phyloP scores from a whole-genome alignment of 2,329 filamentous ascomycete species.

The Talaromyces atroroseus region DNA sequence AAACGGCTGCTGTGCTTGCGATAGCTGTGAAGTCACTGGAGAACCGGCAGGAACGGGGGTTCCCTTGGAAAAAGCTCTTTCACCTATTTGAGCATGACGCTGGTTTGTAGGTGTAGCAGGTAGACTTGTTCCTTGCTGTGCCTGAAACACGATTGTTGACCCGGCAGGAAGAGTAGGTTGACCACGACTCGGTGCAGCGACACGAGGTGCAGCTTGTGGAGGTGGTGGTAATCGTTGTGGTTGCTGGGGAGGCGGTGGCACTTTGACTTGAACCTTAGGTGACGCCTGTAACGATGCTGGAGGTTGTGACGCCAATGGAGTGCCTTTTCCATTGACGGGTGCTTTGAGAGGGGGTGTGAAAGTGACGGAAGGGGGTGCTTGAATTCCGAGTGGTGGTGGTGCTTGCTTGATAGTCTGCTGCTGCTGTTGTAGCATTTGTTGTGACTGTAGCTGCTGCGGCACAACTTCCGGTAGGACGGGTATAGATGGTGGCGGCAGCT shows the following conservation, averaged over 20 bases:
- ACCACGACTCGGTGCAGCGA: conserved; percentile 7
- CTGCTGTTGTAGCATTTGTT: conserved; percentile 1
- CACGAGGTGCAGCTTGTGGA: conserved; percentile 18
- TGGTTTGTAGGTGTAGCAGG: conserved; percentile 15
- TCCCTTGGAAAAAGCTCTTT: conserved; percentile 16
- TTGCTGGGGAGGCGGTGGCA: conserved; percentile 14
- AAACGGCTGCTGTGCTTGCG: conserved; percentile 27
- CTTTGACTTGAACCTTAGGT: conserved; percentile 13
- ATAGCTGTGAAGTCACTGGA: conserved; percentile 17
- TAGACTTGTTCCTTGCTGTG: conserved; percentile 19
- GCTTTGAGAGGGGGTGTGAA: conserved; percentile 16
- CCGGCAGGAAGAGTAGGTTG: conserved; percentile 14
- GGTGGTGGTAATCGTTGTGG: conserved; percentile 16
- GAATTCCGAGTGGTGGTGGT: not conserved
- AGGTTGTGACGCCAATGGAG: conserved; percentile 18
- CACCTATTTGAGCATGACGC: conserved; percentile 13
- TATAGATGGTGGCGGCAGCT: conserved; percentile 6
- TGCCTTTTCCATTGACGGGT: conserved; percentile 18
- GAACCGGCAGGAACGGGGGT: conserved; percentile 15
- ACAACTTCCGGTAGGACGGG: not conserved
- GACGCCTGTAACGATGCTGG: conserved; percentile 17
- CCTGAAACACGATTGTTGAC: conserved; percentile 23
- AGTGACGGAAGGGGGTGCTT: conserved; percentile 3
- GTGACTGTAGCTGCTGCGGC: conserved; percentile 1
- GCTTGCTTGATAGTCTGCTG: conserved; percentile 3